These are phyloP conservation scores for Helianthus tuberosus DNA, from an alignment of 129 eudicot genomes.

Conservation along the genomic window DNA sequence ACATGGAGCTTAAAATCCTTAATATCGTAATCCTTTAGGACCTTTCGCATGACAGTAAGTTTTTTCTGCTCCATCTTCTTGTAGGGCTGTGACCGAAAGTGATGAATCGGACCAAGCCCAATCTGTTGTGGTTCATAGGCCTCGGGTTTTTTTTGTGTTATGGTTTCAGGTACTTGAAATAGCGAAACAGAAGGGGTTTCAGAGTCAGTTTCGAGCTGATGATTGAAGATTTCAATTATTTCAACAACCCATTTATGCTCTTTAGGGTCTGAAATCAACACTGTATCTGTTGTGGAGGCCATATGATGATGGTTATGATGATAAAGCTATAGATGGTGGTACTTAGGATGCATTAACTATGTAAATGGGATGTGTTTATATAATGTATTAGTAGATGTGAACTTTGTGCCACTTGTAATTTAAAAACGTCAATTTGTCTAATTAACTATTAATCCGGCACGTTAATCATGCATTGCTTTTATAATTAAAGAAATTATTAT, in stretches of 20 bases:
- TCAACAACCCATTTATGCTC: constrained; percentile 19
- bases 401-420: no score
- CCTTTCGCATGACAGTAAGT: no score
- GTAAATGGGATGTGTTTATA: background rate
- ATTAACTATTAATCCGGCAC: no score
- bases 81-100: constrained; percentile 27
- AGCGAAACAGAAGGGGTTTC: background rate
- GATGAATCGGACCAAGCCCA: constrained; percentile 51
- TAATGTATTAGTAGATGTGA: background rate
- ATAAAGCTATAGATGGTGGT: background rate
- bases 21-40: no score
- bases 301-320: background rate
- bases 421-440: no score
- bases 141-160: constrained; percentile 22
- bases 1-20: no score
- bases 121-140: constrained; percentile 49
- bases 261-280: constrained; percentile 6
- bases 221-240: background rate
- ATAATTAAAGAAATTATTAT: no score
- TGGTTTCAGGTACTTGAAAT: constrained; percentile 20
- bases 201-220: background rate
- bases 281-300: background rate
- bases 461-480: no score
- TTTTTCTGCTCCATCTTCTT: background rate
- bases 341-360: constrained; percentile 7